Evolutionary conservation across 805 yeast species (phyloP).

Genomic region (Komagataella ulmi): DNA sequence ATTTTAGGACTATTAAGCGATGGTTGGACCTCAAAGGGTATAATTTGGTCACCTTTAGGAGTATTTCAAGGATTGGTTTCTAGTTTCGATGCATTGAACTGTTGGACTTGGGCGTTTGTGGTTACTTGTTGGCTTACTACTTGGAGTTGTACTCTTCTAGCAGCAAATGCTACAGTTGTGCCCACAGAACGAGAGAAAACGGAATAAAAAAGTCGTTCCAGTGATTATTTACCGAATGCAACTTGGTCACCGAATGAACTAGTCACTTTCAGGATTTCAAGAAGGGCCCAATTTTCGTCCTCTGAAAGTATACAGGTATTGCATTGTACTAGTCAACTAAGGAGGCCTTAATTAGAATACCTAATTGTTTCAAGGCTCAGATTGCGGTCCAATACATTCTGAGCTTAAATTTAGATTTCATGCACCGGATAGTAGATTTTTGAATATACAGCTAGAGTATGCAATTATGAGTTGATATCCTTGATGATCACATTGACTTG

Average conservation of each 20-base stretch:
- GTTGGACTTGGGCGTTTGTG: slow-evolving; percentile 78
- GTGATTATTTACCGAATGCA: neutral
- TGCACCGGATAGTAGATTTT: neutral
- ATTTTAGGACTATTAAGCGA: slow-evolving; percentile 13
- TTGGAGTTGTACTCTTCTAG: neutral
- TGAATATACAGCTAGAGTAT: neutral
- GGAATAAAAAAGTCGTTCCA: neutral
- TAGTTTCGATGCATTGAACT: slow-evolving; percentile 56
- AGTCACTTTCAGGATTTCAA: too few species aligned
- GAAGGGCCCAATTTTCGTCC: too few species aligned
- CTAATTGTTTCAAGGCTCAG: too few species aligned
- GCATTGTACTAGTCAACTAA: too few species aligned
- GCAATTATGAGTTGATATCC: neutral
- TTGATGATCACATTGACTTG: too few species aligned
- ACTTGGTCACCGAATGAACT: too few species aligned
- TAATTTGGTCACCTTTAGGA: slow-evolving; percentile 20
- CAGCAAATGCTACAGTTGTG: neutral
- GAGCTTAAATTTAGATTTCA: neutral
- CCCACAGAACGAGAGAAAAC: neutral
- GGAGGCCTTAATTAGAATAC: too few species aligned
- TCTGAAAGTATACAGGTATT: too few species aligned
- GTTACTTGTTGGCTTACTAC: slow-evolving; percentile 59
- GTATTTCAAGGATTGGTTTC: slow-evolving; percentile 40
- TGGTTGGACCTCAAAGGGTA: slow-evolving; percentile 2
- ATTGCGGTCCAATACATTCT: too few species aligned